Percentiles rank a stretch among this genome's conserved stretches.
These are phyloP conservation scores for Nemophila menziesii DNA, from an alignment of 257 asterid species.

Conservation along the genomic window DNA sequence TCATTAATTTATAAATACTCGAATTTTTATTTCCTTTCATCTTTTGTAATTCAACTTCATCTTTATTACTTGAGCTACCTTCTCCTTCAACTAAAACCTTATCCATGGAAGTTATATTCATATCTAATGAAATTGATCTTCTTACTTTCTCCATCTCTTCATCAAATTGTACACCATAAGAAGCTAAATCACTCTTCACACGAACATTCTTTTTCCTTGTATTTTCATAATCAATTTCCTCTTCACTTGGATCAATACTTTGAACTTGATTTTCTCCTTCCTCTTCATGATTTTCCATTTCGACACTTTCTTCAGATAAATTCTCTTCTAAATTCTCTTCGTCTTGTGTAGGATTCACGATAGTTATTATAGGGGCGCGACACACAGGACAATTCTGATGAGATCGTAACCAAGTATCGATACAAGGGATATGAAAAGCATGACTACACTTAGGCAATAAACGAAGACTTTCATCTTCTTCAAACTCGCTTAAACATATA, in stretches of 20 bases:
- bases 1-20: constrained; percentile 24
- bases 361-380: constrained; percentile 43
- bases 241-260: neutral
- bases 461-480: constrained; percentile 54
- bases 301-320: neutral
- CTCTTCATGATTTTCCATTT: constrained; percentile 1
- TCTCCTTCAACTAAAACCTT: constrained; percentile 12
- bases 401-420: constrained; percentile 71
- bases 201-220: constrained; percentile 12
- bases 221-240: constrained; percentile 4
- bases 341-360: neutral
- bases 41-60: constrained; percentile 7
- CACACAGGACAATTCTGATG: constrained; percentile 75
- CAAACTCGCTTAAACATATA: constrained; percentile 62
- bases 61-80: constrained; percentile 19
- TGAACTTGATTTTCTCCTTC: constrained; percentile 11
- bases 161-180: constrained; percentile 14
- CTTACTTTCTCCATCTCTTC: constrained; percentile 25
- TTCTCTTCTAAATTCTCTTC: constrained; percentile 7
- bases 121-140: constrained; percentile 55
- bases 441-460: constrained; percentile 77
- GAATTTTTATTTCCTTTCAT: constrained; percentile 14
- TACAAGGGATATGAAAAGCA: constrained; percentile 60
- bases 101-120: constrained; percentile 21
- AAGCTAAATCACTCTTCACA: constrained; percentile 35